These are phyloP conservation scores for Mycosphaerella sp. DNA, from an alignment of 2,329 filamentous ascomycete species.

Conservation along the genomic window DNA sequence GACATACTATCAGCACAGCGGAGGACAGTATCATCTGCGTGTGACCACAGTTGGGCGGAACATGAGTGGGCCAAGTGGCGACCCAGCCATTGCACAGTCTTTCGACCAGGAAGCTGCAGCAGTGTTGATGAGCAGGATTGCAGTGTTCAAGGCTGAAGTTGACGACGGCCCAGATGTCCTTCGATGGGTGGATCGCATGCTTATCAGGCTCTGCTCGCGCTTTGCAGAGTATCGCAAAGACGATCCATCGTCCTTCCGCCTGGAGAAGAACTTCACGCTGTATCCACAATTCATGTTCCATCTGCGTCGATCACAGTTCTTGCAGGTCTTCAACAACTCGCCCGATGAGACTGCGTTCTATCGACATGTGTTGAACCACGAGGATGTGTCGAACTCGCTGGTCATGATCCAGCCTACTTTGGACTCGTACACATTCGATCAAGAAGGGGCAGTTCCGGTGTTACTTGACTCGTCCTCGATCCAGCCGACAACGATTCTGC, in stretches of 20 bases:
- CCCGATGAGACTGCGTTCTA: slow-evolving; percentile 99
- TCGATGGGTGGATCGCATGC: slow-evolving; percentile 97
- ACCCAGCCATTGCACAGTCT: slow-evolving; percentile 90
- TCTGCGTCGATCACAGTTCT: slow-evolving; percentile 88
- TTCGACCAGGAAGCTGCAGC: slow-evolving; percentile 98
- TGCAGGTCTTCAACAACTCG: slow-evolving; percentile 99
- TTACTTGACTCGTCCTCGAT: slow-evolving; percentile 94
- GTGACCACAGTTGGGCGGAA: slow-evolving; percentile 91
- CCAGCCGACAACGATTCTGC: slow-evolving; percentile 83
- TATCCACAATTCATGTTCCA: slow-evolving; percentile 99
- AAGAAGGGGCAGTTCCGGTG: slow-evolving; percentile 89
- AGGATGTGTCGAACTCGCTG: slow-evolving; percentile 92
- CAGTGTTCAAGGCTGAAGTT: slow-evolving; percentile 97
- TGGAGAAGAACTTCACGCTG: slow-evolving; percentile 98
- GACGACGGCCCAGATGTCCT: slow-evolving; percentile 98
- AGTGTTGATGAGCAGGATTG: slow-evolving; percentile 97
- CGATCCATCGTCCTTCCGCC: slow-evolving; percentile 89
- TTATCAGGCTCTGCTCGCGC: slow-evolving; percentile 89
- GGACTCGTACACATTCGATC: slow-evolving; percentile 94
- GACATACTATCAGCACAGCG: slow-evolving; percentile 97
- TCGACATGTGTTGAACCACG: slow-evolving; percentile 91
- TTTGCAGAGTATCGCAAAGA: slow-evolving; percentile 99
- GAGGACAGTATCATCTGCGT: slow-evolving; percentile 89
- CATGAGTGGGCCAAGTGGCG: slow-evolving; percentile 85
- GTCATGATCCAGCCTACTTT: slow-evolving; percentile 99